Percentiles rank a stretch among this genome's conserved stretches.
Evolutionary conservation across 1,284 basidiomycete species (phyloP).

Genomic region (Abortiporus biennis): DNA sequence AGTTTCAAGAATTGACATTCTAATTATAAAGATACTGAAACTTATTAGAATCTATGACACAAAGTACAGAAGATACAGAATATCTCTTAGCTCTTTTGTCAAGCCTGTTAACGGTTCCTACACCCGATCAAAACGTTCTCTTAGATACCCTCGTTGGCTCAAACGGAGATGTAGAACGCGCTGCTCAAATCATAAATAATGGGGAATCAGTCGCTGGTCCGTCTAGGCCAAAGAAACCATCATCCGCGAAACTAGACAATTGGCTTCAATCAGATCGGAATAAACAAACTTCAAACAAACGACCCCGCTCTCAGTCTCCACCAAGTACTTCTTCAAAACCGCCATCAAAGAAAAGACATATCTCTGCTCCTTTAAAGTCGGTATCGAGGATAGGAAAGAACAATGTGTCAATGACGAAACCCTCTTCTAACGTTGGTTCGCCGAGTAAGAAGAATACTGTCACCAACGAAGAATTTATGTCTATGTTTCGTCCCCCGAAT

Average conservation of each 20-base stretch:
- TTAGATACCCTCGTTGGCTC: conserved; percentile 56
- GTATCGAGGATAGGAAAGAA: not conserved
- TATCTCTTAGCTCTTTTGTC: conserved; percentile 57
- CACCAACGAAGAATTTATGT: conserved; percentile 30
- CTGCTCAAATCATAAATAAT: conserved; percentile 36
- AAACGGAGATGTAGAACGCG: conserved; percentile 54
- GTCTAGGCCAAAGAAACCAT: conserved; percentile 32
- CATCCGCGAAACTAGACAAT: conserved; percentile 37
- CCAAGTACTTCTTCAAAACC: not conserved
- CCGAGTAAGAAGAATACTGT: conserved; percentile 23
- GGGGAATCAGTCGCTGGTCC: not conserved
- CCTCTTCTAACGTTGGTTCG: conserved; percentile 8
- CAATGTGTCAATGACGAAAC: conserved; percentile 15
- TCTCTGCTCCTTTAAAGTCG: too few relatives aligned
- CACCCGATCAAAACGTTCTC: conserved; percentile 34
- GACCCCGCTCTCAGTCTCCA: conserved; percentile 2
- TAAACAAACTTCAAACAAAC: conserved; percentile 12
- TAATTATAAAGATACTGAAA: too few relatives aligned
- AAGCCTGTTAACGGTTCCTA: conserved; percentile 44
- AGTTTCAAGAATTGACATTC: too few relatives aligned
- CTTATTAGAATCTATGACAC: too few relatives aligned
- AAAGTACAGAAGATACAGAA: conserved; percentile 65
- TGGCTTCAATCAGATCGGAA: conserved; percentile 41
- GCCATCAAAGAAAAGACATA: conserved; percentile 12
- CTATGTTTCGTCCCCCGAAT: conserved; percentile 46